Base-by-base conservation (phyloP, 169 alveolate species). In the Cyclospora cayetanensis region DNA sequence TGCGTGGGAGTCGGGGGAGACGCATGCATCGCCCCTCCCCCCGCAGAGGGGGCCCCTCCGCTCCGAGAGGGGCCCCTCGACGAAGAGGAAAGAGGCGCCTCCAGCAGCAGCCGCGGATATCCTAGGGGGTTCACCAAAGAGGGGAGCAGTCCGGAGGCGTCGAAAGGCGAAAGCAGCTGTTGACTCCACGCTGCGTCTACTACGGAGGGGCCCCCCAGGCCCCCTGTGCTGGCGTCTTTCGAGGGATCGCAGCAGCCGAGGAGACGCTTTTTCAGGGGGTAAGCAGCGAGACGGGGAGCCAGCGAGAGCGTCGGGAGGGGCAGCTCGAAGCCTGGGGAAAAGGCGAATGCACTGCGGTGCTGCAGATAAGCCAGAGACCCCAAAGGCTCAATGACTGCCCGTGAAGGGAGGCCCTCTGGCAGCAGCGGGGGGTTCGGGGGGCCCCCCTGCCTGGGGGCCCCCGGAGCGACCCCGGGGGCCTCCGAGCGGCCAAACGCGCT, bases 311-410 rank as follows among this genome's bases (percentile, higher is more conserved):
- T 5, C 20, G 87, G 87, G n/a, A 43, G 68, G 7, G 87, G 87
- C 4, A 43, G 42, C 22, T 18, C 53, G n/a, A 77, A 77, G 68
- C 70, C 35, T 27, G 87, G 87, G 22, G 68, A 1, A 29, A 27
- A 77, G 5, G 41, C 63, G 27, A 22, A 77, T 12, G 68, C 50
- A 7, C 63, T 34, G 12, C 37, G 25, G n/a, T 11, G n/a, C 43
- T 77, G 87, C 70, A 77, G 41, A 43, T 77, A 77, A 31, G 35
- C 50, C 43, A 77, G 68, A 25, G 68, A 25, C n/a, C 87, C 87
- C 27, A 31, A 15, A 25, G 87, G 87, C 53, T 34, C 35, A 42
- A 43, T 34, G 42, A n/a, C 27, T n/a, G 12, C 82, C 50, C 82
- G 34, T 34, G 87, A 77, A n/a, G 87, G 87, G 11, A 77, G 55